Evolutionary conservation across 345 rosid genomes (phyloP).

Genomic region (Clarkia xantiana): DNA sequence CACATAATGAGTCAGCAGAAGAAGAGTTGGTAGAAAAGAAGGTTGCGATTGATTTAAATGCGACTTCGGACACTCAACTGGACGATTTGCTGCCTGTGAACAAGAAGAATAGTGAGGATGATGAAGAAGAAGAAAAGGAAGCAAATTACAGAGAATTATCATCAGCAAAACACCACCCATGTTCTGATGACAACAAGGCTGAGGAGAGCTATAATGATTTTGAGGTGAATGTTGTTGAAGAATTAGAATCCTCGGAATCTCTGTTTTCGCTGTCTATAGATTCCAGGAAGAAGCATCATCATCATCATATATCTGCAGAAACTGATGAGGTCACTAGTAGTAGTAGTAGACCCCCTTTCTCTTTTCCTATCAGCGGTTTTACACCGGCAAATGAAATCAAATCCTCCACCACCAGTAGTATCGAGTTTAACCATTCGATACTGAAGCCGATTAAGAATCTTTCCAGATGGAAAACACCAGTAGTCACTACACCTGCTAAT

Average conservation of each 20-base stretch:
- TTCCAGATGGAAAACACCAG: no score
- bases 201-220: no score
- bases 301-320: conserved; percentile 12
- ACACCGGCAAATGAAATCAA: no score
- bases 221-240: conserved; percentile 11
- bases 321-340: conserved; percentile 29
- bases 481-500: no score
- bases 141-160: conserved; percentile 4
- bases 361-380: no score
- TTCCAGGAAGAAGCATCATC: conserved; percentile 24
- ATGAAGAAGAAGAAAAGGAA: conserved; percentile 9
- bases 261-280: conserved; percentile 48
- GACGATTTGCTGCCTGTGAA: conserved; percentile 6
- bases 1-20: conserved; percentile 13
- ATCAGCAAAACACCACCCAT: conserved; percentile 4
- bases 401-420: no score
- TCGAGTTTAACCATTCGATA: no score
- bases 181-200: conserved; percentile 1
- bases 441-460: no score
- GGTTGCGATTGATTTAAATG: conserved; percentile 38
- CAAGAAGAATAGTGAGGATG: conserved; percentile 5
- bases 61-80: conserved; percentile 15
- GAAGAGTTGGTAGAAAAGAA: conserved; percentile 17
- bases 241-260: conserved; percentile 54
- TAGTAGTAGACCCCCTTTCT: no score